Base-by-base conservation (phyloP, 495 filamentous ascomycete species). In the Entonaema liquescens region DNA sequence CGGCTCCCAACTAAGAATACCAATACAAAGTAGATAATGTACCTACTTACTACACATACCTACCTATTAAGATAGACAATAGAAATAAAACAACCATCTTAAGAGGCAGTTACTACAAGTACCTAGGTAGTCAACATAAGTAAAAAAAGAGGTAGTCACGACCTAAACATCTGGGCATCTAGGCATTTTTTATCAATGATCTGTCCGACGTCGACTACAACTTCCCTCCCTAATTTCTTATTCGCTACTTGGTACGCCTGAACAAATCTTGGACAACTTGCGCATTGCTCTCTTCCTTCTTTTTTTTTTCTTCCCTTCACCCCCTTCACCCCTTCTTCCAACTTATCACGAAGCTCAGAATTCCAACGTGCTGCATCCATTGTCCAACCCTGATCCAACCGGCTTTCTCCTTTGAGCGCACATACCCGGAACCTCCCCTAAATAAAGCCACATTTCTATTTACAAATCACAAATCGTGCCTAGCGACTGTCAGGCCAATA, bases 361-460 rank as follows among this genome's bases (percentile, higher is more conserved):
- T 62, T 61, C 56, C 60, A 72, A 68, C 65, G 70, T 72, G 70
- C 60, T 36, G 65, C 59, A 65, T 68, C 59, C 70, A 68, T 68
- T 68, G 65, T 72, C 50, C 55, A 56, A 65, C 56, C 65, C 23
- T 38, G 52, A 56, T 29, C 63, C 62, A 42, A 58, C 50, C 38
- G 19, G 55, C 56, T 29, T 36, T 36, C 19, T 66, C 56, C 42
- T 47, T 47, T 47, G 42, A 72, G 55, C 64, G 53, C 38, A 63
- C 13, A 25, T 38, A 21, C 44, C 54, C 54, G 59, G 64, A 63
- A 35, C 58, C 63, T 49, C 47, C 58, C 69, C 58, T 62, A 55
- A 67, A 67, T 72, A 72, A 72, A 72, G 63, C 59, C 31, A 67
- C 42, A 28, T 29, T 35, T 38, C 31, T 54, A 58, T 42, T 31